phyloP scores from a whole-genome alignment of 2,329 filamentous ascomycete genomes.

The Penicillium brevicompactum region DNA sequence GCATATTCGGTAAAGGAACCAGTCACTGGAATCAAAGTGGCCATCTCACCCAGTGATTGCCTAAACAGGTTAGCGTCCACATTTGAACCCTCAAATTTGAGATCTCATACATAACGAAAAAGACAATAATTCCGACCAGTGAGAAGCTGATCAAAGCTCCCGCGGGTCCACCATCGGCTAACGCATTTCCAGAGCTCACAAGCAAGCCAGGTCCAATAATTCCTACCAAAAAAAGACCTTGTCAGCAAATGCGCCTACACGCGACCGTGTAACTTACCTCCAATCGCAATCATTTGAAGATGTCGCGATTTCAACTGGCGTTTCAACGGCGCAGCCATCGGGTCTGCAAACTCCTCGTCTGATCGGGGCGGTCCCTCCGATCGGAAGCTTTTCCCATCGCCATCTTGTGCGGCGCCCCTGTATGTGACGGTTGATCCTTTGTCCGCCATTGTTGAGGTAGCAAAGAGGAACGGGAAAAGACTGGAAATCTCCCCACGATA shows the following conservation, averaged over 20 bases:
- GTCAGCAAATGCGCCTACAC: not conserved
- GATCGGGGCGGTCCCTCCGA: not conserved
- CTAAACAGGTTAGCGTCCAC: constrained; percentile 48
- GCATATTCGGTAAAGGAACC: constrained; percentile 72
- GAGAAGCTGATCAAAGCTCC: constrained; percentile 73
- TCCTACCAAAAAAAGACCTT: constrained; percentile 33
- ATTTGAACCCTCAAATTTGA: not conserved
- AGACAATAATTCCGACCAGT: constrained; percentile 70
- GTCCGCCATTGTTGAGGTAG: not conserved
- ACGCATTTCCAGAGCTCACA: constrained; percentile 70
- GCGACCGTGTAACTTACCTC: constrained; percentile 58
- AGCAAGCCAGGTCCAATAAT: constrained; percentile 71
- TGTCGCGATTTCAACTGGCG: constrained; percentile 58
- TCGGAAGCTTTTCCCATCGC: constrained; percentile 3
- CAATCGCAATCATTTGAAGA: constrained; percentile 65
- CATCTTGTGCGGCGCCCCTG: constrained; percentile 3
- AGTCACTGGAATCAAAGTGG: constrained; percentile 70
- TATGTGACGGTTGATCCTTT: constrained; percentile 12
- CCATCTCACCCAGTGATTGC: constrained; percentile 74
- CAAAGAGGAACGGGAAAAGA: not conserved
- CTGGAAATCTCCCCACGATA: not conserved
- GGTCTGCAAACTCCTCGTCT: constrained; percentile 15
- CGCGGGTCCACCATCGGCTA: constrained; percentile 70
- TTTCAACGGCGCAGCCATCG: constrained; percentile 31
- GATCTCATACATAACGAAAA: constrained; percentile 39